A percentile compares a stretch with the other conserved stretches of the same genome.
Conservation (phyloP, 129 eudicot species). For the Pulicaria dysenterica region DNA sequence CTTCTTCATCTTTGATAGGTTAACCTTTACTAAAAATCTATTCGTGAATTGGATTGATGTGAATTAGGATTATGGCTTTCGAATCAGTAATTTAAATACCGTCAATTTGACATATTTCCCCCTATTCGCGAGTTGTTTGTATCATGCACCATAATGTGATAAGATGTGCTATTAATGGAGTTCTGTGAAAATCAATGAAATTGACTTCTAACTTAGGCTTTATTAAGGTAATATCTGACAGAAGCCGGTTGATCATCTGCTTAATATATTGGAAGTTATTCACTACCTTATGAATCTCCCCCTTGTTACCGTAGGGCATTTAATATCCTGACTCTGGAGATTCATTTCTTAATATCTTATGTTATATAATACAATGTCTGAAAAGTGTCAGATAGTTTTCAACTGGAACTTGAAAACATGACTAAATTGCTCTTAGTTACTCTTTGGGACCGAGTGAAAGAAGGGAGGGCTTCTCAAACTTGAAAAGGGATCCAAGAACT, state of each 20-base stretch:
- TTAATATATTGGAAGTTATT: no score
- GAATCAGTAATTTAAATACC: not conserved
- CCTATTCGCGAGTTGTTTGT: constrained; percentile 5
- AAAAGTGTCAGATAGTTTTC: not conserved
- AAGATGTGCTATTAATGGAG: constrained; percentile 5
- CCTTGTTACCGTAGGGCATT: no score
- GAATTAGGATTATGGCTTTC: constrained; percentile 9
- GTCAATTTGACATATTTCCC: not conserved
- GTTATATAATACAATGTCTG: no score
- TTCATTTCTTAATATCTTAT: no score
- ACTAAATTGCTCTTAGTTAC: not conserved
- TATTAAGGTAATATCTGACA: no score
- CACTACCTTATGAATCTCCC: no score
- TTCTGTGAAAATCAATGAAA: not conserved
- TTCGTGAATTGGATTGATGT: not conserved
- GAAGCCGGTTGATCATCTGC: no score
- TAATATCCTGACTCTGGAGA: no score
- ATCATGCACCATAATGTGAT: not conserved
- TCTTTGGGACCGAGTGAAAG: constrained; percentile 1
- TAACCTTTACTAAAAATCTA: not conserved
- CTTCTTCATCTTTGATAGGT: not conserved
- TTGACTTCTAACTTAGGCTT: not conserved
- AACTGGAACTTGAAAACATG: not conserved
- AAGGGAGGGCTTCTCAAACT: constrained; percentile 2
- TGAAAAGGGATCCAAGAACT: not conserved